phyloP scores from a whole-genome alignment of 768 basidiomycete species.

The Russula ochroleuca region DNA sequence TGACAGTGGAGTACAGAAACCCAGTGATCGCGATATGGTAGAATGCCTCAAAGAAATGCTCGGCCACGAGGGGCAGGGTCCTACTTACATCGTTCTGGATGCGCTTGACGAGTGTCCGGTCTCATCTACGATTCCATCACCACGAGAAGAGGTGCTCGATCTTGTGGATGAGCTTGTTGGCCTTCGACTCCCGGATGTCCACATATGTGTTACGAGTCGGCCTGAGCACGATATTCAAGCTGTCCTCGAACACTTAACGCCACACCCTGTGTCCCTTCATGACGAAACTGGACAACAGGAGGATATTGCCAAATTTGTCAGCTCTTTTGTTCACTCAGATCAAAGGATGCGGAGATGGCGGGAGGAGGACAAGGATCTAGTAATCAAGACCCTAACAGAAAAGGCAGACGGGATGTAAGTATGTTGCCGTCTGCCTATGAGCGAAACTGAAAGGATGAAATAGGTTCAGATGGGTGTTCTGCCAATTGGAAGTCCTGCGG shows the following conservation, averaged over 20 bases:
- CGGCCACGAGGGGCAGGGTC: not conserved
- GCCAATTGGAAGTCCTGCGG: not conserved
- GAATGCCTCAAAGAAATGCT: constrained; percentile 10
- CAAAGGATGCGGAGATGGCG: not conserved
- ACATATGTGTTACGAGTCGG: not conserved
- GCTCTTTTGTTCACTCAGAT: not conserved
- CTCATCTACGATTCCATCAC: not conserved
- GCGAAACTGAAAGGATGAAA: not conserved
- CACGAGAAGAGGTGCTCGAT: not conserved
- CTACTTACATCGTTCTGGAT: not conserved
- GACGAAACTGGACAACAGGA: not conserved
- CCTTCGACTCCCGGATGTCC: not conserved
- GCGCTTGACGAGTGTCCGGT: constrained; percentile 5
- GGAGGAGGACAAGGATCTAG: not conserved
- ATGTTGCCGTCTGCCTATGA: not conserved
- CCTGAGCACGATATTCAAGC: not conserved
- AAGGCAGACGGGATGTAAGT: constrained; percentile 10
- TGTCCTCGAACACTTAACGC: not conserved
- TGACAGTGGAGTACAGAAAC: not conserved
- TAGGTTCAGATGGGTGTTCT: constrained; percentile 12
- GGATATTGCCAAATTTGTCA: not conserved
- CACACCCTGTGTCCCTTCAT: not conserved
- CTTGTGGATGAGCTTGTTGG: not conserved
- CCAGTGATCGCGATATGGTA: not conserved
- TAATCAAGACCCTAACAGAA: not conserved